Base-by-base conservation (phyloP, 345 rosid species). In the Lumnitzera racemosa region DNA sequence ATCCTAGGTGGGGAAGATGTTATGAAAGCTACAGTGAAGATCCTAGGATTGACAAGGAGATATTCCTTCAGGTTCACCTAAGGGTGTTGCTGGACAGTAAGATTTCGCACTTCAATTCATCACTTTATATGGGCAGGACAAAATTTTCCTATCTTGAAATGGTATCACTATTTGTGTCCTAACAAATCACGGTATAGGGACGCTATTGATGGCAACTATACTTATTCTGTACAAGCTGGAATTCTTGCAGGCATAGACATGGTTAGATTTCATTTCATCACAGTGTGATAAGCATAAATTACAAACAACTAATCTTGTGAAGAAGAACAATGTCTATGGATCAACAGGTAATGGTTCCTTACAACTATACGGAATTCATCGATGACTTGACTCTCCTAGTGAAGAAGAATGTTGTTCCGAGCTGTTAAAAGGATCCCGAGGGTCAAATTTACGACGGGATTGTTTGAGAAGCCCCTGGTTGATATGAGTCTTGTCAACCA, bases 1-100 rank as follows among this genome's bases (percentile, higher is more conserved):
- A 94, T 78, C 97, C 97, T 10, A 84, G 97, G 65, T 94, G 97
- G 99, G 95, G 97, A 31, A 72, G 97, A 29, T 94, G 99, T 78
- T 94, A 85, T 12, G 97, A 94, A 67, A 94, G 99, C 80, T 94
- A 82, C 66, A 88, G 96, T 53, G 96, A 90, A 76, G 95, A 94
- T 70, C 82, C 74, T 24, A 67, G 46, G 11, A 54, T 94, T 67
- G 97, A 17, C 99, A 94, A 64, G 99, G 96, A 64, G 87, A 86
- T 15, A 47, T 79, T 62, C 99, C 99, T 11, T 53, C 80, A 43
- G 55, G 64, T 31, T 74, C 72, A 49, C 69, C 31, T 13, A 80
- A 69, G 53, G 97, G 91, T 5, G 72, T 80, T 4, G 75, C 71
- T 7, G 94, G 91, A 74, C 81, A 79, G 98, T 89, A 83, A 71